Base-by-base conservation (phyloP, 257 asterid genomes). In the Capsicum chinense region DNA sequence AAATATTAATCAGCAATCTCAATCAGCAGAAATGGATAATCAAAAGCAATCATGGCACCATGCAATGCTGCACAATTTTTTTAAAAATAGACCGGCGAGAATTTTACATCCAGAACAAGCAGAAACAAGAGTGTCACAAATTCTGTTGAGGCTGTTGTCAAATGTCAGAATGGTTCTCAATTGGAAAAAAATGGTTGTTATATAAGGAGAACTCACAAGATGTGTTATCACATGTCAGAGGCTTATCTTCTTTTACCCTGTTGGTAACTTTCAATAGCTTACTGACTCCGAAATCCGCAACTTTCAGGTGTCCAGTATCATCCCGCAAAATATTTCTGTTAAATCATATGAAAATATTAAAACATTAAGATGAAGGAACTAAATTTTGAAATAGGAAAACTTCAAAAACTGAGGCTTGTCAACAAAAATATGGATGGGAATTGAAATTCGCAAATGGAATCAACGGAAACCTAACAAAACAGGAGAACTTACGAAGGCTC, bases 261-360 rank as follows among this genome's bases (percentile, higher is more conserved):
- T 85, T 92, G 83, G 97, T 88, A 59, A 94, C 97, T 91, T 90
- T 88, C 8, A 97, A 90, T 88, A 95, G 92, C 90, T 94, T 96
- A 93, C 98, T 96, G 54, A 94, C 93, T 86, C 97, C 98, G 73
- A 96, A 96, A 84, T 96, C 99, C 12, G 99, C 98, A 86, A 96
- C 99, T 91, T 96, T 96, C 82, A 96, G 91, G 88, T 96, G 97
- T 82, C 99, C 98, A 74, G 97, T 92, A 87, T 96, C 99, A 84
- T 94, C 98, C 88, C 92, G 91, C 95, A 96, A 92, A 70, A 96
- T 90, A 88, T 96, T 96, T 87, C 99, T 96, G 98, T 90, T 83
- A 26, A 26, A 60, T 81, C 87, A 52, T 85, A 19, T 39, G 15
- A 80, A 84, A 21, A 69, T 69, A 50, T 56, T 58, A 83, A 57